phyloP scores from a whole-genome alignment of 2,329 filamentous ascomycete species.

The Cladosporium colombiae region DNA sequence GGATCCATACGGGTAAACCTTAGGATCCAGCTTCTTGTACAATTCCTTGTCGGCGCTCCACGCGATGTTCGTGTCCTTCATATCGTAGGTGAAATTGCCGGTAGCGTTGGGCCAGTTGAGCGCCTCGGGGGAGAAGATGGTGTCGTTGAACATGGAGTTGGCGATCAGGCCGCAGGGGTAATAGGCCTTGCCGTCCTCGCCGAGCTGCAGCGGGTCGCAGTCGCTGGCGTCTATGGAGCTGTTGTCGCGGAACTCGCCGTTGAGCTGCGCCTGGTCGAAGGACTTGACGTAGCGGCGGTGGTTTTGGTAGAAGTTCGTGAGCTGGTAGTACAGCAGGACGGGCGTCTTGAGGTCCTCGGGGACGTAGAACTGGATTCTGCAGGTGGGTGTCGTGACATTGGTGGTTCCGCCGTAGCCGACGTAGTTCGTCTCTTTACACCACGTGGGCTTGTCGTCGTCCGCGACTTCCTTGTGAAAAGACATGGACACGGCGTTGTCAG shows the following conservation, averaged over 20 bases:
- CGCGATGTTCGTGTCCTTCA: conserved; percentile 77
- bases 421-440: conserved; percentile 27
- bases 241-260: conserved; percentile 65
- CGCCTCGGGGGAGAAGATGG: conserved; percentile 67
- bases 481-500: conserved; percentile 59
- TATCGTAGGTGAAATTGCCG: conserved; percentile 62
- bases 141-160: conserved; percentile 97
- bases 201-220: conserved; percentile 67
- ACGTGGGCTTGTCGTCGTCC: conserved; percentile 30
- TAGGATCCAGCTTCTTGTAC: conserved; percentile 64
- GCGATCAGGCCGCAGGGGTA: conserved; percentile 96
- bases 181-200: conserved; percentile 61
- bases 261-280: conserved; percentile 79
- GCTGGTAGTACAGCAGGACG: conserved; percentile 89
- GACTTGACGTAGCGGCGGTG: conserved; percentile 94
- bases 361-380: conserved; percentile 75
- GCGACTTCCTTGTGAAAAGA: conserved; percentile 63
- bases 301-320: conserved; percentile 99
- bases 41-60: conserved; percentile 82
- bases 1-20: conserved; percentile 59
- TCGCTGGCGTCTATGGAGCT: conserved; percentile 65
- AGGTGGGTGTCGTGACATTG: conserved; percentile 52
- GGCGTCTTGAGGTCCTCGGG: conserved; percentile 78
- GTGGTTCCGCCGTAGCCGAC: conserved; percentile 30
- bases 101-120: conserved; percentile 53